phyloP scores from a whole-genome alignment of 148 eudicot species.

The Vaccinium myrtillus region DNA sequence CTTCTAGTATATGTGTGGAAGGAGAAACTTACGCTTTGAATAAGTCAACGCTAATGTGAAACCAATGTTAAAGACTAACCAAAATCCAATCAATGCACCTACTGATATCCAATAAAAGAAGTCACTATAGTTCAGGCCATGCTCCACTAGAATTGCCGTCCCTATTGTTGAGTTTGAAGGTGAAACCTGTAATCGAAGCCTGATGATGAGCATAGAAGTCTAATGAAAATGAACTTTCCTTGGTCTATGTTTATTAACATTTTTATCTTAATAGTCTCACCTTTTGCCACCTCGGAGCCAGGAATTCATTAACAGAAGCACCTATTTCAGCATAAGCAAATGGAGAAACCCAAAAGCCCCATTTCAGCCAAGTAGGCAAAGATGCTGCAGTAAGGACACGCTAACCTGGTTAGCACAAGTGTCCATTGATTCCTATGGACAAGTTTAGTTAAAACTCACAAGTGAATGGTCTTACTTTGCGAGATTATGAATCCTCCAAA shows the following conservation, averaged over 20 bases:
- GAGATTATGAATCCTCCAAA: constrained; percentile 62
- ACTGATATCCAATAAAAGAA: constrained; percentile 48
- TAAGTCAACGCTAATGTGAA: constrained; percentile 36
- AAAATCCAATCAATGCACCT: constrained; percentile 36
- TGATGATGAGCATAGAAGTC: background rate
- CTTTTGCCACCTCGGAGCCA: constrained; percentile 65
- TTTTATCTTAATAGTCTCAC: constrained; percentile 16
- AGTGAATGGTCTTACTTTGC: constrained; percentile 24
- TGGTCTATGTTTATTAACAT: background rate
- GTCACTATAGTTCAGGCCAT: constrained; percentile 36
- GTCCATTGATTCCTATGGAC: background rate
- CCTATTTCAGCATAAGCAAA: constrained; percentile 69
- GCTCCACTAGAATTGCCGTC: constrained; percentile 20
- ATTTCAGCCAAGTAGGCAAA: constrained; percentile 63
- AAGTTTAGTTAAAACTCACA: background rate
- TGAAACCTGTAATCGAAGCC: background rate
- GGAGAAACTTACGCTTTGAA: constrained; percentile 32
- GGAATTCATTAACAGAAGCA: constrained; percentile 61
- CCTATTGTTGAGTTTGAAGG: constrained; percentile 35
- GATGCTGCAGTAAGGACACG: constrained; percentile 29
- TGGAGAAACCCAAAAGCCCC: constrained; percentile 83
- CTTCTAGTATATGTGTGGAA: background rate
- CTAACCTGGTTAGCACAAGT: background rate
- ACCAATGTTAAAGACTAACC: constrained; percentile 29
- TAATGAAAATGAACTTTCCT: background rate